Evolutionary conservation across 768 basidiomycete genomes (phyloP).

Genomic region (Boletus sp.): DNA sequence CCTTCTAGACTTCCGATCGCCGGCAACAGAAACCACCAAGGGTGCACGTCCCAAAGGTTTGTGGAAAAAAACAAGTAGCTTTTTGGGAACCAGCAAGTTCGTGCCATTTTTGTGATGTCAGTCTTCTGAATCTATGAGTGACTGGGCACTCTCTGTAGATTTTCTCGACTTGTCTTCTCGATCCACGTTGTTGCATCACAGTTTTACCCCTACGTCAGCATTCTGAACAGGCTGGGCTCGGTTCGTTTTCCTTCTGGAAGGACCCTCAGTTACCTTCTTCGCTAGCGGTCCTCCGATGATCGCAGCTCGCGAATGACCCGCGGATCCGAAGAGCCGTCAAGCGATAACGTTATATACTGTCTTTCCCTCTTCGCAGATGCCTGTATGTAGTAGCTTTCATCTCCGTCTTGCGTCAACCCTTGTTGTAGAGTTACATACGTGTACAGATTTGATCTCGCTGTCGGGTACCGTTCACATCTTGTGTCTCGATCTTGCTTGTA

Average conservation of each 20-base stretch:
- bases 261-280: too few species aligned
- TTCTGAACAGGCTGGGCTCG: too few species aligned
- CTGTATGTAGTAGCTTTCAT: conserved; percentile 4
- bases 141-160: not conserved
- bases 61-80: conserved; percentile 22
- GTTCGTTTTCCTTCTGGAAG: too few species aligned
- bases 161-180: conserved; percentile 3
- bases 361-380: too few species aligned
- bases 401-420: conserved; percentile 16
- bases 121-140: too few species aligned
- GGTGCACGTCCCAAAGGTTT: conserved; percentile 26
- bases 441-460: conserved; percentile 21
- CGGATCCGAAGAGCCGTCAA: too few species aligned
- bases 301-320: too few species aligned
- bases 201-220: not conserved
- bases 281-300: too few species aligned
- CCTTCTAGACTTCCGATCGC: conserved; percentile 15
- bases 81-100: conserved; percentile 8
- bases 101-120: not conserved
- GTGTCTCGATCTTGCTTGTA: conserved; percentile 4
- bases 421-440: conserved; percentile 31
- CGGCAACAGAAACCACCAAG: conserved; percentile 14
- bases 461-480: conserved; percentile 10
- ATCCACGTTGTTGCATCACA: not conserved
- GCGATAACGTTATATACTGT: too few species aligned